Base-by-base conservation (phyloP, 169 alveolate genomes). In the Plasmodium berghei region DNA sequence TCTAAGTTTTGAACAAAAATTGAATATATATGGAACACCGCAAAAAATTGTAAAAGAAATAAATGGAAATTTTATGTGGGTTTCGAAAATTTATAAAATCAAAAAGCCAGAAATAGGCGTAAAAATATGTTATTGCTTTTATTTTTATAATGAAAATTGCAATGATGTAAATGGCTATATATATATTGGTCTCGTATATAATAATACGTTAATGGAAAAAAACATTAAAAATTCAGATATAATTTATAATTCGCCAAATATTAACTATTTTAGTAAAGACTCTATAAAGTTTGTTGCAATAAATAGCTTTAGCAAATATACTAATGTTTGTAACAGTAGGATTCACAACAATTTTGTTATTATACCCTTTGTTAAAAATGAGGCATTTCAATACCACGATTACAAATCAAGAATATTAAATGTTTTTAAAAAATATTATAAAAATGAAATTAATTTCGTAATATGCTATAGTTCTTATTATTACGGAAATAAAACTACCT, bases 41-140 rank as follows among this genome's bases (percentile, higher is more conserved):
- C 42, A 62, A 26, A 42, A 77, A 63, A 77, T 77, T 34, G 61
- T 28, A 4, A 83, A 69, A 58, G 85, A 48, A 34, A 67, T 83
- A 66, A 55, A 83, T 70, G 74, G 66, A 49, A 58, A 55, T 5
- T 64, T 54, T 46, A 83, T 63, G 0, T 83, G 90, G 90, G 62
- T 70, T 69, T 83, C 90, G 55, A 46, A 83, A 83, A 83, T 18
- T 55, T 83, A 83, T 26, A 83, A 54, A 62, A 69, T 83, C 42
- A 67, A 24, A 22, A 83, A 55, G 42, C 14, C 22, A 16, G 54
- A 67, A 45, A 85, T 55, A n/a, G 58, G 70, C 16, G 26, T 83
- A 34, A 83, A 83, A 66, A 83, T 83, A 66, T 83, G 90, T 72
- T 83, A 83, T 12, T 83, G 90, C 22, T 83, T 83, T 26, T 70